phyloP scores from a whole-genome alignment of 2,329 filamentous ascomycete species.

The Fusarium pseudocircinatum region DNA sequence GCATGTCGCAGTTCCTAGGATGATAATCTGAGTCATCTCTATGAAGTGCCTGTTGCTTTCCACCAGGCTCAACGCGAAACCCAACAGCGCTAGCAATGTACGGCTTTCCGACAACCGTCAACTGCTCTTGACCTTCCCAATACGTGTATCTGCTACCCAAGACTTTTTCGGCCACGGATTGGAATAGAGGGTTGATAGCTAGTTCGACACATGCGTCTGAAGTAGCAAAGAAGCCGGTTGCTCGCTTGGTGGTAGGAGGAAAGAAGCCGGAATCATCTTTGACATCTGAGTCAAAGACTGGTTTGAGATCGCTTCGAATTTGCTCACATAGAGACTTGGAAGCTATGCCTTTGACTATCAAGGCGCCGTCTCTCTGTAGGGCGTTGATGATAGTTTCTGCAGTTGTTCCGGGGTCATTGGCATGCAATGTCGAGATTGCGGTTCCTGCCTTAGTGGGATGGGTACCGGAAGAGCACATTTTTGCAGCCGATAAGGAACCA shows the following conservation, averaged over 20 bases:
- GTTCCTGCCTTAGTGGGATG: neutral
- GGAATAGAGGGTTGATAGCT: fast-evolving
- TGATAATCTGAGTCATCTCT: neutral
- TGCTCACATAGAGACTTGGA: neutral
- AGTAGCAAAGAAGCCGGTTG: neutral
- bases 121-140: neutral
- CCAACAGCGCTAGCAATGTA: neutral
- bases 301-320: fast-evolving
- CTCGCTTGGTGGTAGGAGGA: neutral
- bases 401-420: fast-evolving
- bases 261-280: neutral
- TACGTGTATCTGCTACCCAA: neutral
- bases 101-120: neutral
- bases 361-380: neutral
- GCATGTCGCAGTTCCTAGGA: neutral
- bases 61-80: neutral
- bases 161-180: fast-evolving
- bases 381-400: neutral
- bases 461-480: neutral
- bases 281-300: neutral
- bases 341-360: neutral
- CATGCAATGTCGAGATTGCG: neutral
- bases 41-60: neutral
- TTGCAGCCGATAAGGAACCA: fast-evolving
- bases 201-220: neutral